A percentile compares a stretch with the other conserved stretches of the same genome.
phyloP scores from a whole-genome alignment of 768 basidiomycete species.

The Leucocoprinus birnbaumii region DNA sequence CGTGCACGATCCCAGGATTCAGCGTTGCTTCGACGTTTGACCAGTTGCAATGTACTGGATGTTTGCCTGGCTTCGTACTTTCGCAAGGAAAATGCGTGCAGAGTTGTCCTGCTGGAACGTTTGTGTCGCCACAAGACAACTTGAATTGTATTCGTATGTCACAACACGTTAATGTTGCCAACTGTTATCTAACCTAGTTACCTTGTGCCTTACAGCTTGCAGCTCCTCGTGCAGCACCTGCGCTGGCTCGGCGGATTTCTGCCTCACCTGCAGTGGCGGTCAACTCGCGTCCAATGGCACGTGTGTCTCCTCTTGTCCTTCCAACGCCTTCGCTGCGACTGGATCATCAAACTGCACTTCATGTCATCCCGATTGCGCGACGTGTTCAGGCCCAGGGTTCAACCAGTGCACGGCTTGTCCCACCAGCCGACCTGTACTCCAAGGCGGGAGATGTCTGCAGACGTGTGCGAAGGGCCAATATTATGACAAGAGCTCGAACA shows the following conservation, averaged over 20 bases:
- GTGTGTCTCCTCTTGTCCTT: constrained; percentile 75
- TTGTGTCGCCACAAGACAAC: constrained; percentile 69
- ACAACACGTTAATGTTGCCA: neutral
- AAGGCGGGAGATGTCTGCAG: constrained; percentile 73
- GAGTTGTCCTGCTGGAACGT: constrained; percentile 71
- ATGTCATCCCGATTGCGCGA: constrained; percentile 86
- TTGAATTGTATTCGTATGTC: constrained; percentile 70
- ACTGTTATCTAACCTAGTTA: constrained; percentile 2
- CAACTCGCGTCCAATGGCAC: constrained; percentile 69
- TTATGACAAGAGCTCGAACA: constrained; percentile 60
- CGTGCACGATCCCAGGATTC: constrained; percentile 75
- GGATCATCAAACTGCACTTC: constrained; percentile 57
- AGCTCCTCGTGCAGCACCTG: constrained; percentile 67
- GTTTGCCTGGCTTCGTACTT: constrained; percentile 74
- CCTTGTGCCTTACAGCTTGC: constrained; percentile 27
- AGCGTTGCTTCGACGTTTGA: constrained; percentile 60
- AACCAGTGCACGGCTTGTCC: constrained; percentile 78
- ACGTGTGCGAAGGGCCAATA: constrained; percentile 73
- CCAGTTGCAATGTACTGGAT: constrained; percentile 72
- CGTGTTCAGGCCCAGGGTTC: constrained; percentile 77
- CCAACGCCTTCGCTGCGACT: constrained; percentile 58
- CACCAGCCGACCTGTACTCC: constrained; percentile 64
- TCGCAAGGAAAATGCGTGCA: constrained; percentile 67
- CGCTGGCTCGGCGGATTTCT: constrained; percentile 61
- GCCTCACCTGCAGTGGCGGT: constrained; percentile 62